phyloP scores from a whole-genome alignment of 2,329 filamentous ascomycete genomes.

The Ceratocystis harringtonii region DNA sequence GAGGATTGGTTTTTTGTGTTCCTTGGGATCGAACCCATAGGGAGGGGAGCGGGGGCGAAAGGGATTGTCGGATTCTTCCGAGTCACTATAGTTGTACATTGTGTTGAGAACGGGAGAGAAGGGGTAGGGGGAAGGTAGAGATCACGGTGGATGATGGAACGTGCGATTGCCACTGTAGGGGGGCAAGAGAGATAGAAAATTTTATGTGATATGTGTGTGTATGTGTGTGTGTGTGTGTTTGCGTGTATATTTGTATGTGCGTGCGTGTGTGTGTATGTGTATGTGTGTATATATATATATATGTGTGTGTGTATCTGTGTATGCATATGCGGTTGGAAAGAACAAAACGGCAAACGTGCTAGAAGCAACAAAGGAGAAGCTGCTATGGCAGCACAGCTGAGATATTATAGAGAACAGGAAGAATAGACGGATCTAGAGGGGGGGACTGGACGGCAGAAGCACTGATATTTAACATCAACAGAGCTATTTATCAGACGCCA shows the following conservation, averaged over 20 bases:
- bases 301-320: background rate
- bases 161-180: background rate
- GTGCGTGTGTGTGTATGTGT: background rate
- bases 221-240: background rate
- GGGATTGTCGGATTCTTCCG: constrained; percentile 35
- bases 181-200: background rate
- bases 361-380: background rate
- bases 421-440: too few species aligned
- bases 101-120: background rate
- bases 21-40: constrained; percentile 22
- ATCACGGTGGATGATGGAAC: too few species aligned
- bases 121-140: background rate
- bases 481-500: too few species aligned
- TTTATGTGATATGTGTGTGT: background rate
- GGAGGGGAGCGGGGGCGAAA: constrained; percentile 26
- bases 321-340: background rate
- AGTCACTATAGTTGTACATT: constrained; percentile 36
- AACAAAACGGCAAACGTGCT: background rate
- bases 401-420: too few species aligned
- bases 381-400: background rate
- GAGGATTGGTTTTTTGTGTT: constrained; percentile 41
- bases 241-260: background rate
- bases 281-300: background rate
- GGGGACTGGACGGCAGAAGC: too few species aligned
- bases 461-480: too few species aligned